A percentile compares a stretch with the other conserved stretches of the same genome.
Evolutionary conservation across 768 basidiomycete species (phyloP).

Genomic region (Pulveroboletus ravenelii): DNA sequence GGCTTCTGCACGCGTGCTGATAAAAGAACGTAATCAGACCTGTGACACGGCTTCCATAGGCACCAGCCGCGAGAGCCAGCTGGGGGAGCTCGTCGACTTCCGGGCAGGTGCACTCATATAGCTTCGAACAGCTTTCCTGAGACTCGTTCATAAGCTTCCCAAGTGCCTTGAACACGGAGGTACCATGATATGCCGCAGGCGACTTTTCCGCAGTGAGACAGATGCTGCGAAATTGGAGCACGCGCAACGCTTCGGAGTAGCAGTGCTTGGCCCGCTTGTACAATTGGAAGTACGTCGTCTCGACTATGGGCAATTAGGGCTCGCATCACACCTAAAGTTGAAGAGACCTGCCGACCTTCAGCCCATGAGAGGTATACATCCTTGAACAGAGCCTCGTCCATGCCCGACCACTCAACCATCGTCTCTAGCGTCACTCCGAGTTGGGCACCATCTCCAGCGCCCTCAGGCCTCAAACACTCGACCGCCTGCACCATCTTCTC

Average conservation of each 20-base stretch:
- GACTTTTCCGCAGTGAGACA: conserved; percentile 46
- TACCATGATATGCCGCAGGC: conserved; percentile 11
- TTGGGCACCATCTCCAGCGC: conserved; percentile 35
- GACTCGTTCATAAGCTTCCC: conserved; percentile 78
- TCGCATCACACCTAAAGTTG: neutral
- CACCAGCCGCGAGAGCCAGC: conserved; percentile 66
- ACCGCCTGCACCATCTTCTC: conserved; percentile 44
- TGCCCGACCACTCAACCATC: conserved; percentile 63
- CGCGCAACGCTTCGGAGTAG: conserved; percentile 73
- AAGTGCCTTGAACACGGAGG: conserved; percentile 41
- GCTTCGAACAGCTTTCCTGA: conserved; percentile 60
- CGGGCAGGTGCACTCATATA: conserved; percentile 77
- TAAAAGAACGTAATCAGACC: conserved; percentile 36
- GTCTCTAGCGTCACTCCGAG: conserved; percentile 68
- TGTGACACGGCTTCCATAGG: conserved; percentile 79
- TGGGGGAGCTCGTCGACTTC: conserved; percentile 68
- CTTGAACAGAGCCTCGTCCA: conserved; percentile 51
- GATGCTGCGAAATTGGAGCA: conserved; percentile 68
- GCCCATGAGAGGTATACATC: conserved; percentile 76
- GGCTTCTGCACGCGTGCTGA: neutral
- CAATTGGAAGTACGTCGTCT: conserved; percentile 76
- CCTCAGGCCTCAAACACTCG: conserved; percentile 48
- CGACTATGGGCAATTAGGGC: conserved; percentile 36
- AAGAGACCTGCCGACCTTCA: conserved; percentile 48
- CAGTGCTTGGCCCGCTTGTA: conserved; percentile 83